phyloP scores from a whole-genome alignment of 2,329 filamentous ascomycete genomes.

The Fusarium beomiforme region DNA sequence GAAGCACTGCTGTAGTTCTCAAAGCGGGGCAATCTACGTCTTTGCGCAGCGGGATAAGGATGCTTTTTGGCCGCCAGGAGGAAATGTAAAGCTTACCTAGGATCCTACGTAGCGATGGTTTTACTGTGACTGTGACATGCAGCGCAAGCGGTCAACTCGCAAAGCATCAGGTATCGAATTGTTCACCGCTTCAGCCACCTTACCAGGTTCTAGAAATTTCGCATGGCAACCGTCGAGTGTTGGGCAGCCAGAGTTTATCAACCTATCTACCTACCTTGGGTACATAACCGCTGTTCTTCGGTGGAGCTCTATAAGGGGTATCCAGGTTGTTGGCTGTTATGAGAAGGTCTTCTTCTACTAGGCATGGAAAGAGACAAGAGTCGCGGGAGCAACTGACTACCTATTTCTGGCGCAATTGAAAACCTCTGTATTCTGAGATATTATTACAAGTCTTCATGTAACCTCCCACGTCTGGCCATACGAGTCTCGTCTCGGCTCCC shows the following conservation, averaged over 20 bases:
- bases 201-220: conserved; percentile 33
- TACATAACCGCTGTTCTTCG: conserved; percentile 14
- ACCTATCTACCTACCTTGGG: not conserved
- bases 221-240: conserved; percentile 19
- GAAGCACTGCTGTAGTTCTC: conserved; percentile 3
- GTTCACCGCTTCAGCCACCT: conserved; percentile 32
- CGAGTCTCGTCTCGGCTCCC: conserved; percentile 7
- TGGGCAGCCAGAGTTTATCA: conserved; percentile 35
- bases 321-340: not conserved
- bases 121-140: conserved; percentile 4
- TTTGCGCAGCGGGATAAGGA: conserved; percentile 21
- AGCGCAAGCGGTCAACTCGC: conserved; percentile 22
- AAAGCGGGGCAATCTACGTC: conserved; percentile 33
- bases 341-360: not conserved
- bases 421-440: not conserved
- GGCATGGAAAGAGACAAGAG: not conserved
- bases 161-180: conserved; percentile 1
- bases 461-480: not conserved
- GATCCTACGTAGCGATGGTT: not conserved
- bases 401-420: not conserved
- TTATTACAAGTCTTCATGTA: not conserved
- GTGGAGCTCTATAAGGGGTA: conserved; percentile 22
- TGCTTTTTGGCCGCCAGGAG: conserved; percentile 13
- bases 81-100: not conserved
- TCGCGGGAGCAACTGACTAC: not conserved